Base-by-base conservation (phyloP, 1,284 basidiomycete species). In the Vanrija pseudolonga region DNA sequence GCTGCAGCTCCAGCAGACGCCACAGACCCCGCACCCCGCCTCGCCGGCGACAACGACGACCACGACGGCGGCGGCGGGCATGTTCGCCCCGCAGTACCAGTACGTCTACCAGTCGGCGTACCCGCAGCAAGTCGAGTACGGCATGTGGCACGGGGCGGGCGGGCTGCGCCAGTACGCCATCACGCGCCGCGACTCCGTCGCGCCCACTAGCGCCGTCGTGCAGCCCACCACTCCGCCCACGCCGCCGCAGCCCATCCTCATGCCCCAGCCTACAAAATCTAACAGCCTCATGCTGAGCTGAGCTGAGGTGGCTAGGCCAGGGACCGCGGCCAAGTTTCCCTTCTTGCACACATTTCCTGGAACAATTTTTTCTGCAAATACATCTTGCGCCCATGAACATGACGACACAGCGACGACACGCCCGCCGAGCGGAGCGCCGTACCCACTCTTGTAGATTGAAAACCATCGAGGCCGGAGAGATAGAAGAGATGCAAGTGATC, bases 201-300 rank as follows among this genome's bases (percentile, higher is more conserved):
- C n/a, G n/a, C n/a, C 36, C 8, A 26, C 24, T 9, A 19, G 28
- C n/a, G n/a, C n/a, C n/a, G 44, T n/a, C 17, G 32, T 23, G 45
- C 18, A 18, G 11, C 20, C 45, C 20, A 22, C 18, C 18, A n/a
- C 18, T 18, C 28, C 26, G 18, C 26, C 12, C 26, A 38, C 42
- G 8, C 42, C 32, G 32, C 28, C 49, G 15, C 9, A 32, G 42
- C 8, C 9, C n/a, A 23, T 50, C 32, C 42, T 50, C 42, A 50
- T 50, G 49, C 49, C 49, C 3, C 49, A 50, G 42, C 49, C 49
- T 12, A 44, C 41, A 19, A 50, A 50, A 42, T 19, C 38, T 12
- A 49, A 49, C 47, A 32, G 37, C 22, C 47, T 49, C 18, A 49
- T 42, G 47, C 38, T 49, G 12, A 32, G 45, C 20, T 47, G 12